A percentile compares a stretch with the other conserved stretches of the same genome.
Conservation (phyloP, 495 filamentous ascomycete species). For the Penicillium angulare region DNA sequence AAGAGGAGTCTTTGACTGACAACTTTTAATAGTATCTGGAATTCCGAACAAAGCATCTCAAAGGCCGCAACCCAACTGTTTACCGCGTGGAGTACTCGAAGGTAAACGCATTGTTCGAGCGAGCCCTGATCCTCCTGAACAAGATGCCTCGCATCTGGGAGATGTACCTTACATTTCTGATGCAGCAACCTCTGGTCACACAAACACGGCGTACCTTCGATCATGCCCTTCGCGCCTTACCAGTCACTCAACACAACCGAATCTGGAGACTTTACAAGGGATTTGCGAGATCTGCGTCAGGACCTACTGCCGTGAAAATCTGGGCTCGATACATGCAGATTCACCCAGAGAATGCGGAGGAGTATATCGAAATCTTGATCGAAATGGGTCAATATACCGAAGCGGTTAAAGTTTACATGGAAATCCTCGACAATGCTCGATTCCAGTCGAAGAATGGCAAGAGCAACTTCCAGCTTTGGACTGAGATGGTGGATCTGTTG, state of each 20-base stretch:
- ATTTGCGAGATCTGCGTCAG: slow-evolving; percentile 91
- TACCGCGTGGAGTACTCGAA: slow-evolving; percentile 83
- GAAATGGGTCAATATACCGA: slow-evolving; percentile 85
- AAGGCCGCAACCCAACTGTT: slow-evolving; percentile 77
- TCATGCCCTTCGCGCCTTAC: slow-evolving; percentile 88
- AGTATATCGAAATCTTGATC: slow-evolving; percentile 85
- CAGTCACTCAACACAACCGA: slow-evolving; percentile 93
- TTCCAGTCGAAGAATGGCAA: slow-evolving; percentile 93
- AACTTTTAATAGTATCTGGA: slow-evolving; percentile 67
- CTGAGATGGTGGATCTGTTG: slow-evolving; percentile 96
- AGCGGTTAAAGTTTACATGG: slow-evolving; percentile 89
- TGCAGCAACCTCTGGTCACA: slow-evolving; percentile 90
- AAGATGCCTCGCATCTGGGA: slow-evolving; percentile 99
- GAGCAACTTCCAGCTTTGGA: slow-evolving; percentile 95
- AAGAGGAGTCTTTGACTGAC: slow-evolving; percentile 8
- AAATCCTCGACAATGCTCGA: slow-evolving; percentile 86
- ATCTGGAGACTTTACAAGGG: slow-evolving; percentile 92
- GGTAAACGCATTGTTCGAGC: slow-evolving; percentile 94
- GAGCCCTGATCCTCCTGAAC: slow-evolving; percentile 89
- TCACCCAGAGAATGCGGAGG: slow-evolving; percentile 92
- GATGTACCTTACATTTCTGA: slow-evolving; percentile 90
- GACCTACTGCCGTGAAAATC: slow-evolving; percentile 86
- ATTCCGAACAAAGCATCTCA: slow-evolving; percentile 78
- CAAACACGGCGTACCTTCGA: slow-evolving; percentile 90
- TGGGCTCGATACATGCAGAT: slow-evolving; percentile 98